Evolutionary conservation across 257 asterid species (phyloP), one percentile per base, ranked within the genome.

Genomic region (Anisodus acutangulus): DNA sequence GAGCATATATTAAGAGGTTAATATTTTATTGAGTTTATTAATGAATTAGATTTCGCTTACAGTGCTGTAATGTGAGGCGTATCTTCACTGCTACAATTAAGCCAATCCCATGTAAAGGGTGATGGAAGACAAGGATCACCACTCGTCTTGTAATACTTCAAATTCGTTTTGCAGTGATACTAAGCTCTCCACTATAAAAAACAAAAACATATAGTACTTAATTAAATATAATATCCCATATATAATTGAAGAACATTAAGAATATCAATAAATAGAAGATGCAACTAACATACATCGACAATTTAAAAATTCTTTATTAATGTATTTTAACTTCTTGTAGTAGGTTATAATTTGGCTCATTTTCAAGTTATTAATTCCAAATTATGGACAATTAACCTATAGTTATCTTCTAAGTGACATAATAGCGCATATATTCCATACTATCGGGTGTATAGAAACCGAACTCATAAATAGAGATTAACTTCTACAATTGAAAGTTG

Each of bases 121-220:
- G 94, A 84, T 12, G 97, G 97, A 70, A 92, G 93, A 85, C 97
- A 93, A 13, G 97, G 97, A 84, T 93, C 97, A 0, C 96, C 97
- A 2, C 84, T 83, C 97, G 3, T 71, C 87, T 86, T 84, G 82
- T 58, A 93, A 86, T 63, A 62, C 83, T 0, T 53, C 82, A 47
- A 90, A 93, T 2, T 83, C 83, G 0, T 55, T 31, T 89, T 85
- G 92, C 64, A 93, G 82, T 9, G 85, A 79, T 80, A 62, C 67
- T 79, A 93, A 78, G 12, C 93, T 93, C 67, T 79, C 82, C 83
- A 90, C 97, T 91, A 17, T 2, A 41, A 47, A 81, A 63, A 2
- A 49, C n/a, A n/a, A 78, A 5, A 74, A 3, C 22, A 53, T 2
- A 63, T 5, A 12, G 59, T 19, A 11, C 62, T 43, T 22, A 1